Percentiles rank a stretch among this genome's conserved stretches.
Evolutionary conservation across 164 flowering plant genomes (phyloP).

Genomic region (Sextonia rubra): DNA sequence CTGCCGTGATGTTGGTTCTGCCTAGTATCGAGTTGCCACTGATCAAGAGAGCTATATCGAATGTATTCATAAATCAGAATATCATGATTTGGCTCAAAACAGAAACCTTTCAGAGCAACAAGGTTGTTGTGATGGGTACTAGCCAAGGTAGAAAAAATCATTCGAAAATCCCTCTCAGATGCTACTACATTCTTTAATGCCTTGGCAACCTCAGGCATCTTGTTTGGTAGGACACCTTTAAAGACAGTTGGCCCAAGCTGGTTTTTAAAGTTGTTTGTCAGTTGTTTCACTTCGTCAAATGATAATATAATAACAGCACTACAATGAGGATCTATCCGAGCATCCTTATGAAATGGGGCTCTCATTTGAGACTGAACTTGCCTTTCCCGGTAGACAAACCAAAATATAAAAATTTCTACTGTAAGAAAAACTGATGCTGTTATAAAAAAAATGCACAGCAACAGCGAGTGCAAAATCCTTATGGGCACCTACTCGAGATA

Average conservation of each 20-base stretch:
- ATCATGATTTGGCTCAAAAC: conserved; percentile 38
- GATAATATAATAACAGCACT: conserved; percentile 42
- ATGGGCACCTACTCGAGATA: conserved; percentile 1
- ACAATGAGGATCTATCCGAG: conserved; percentile 35
- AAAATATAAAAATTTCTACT: conserved; percentile 30
- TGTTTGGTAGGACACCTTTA: conserved; percentile 38
- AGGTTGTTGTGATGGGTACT: conserved; percentile 48
- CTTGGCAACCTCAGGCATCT: conserved; percentile 33
- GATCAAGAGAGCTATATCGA: conserved; percentile 35
- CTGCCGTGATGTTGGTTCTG: conserved; percentile 10
- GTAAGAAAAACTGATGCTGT: conserved; percentile 28
- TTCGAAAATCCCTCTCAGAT: conserved; percentile 43
- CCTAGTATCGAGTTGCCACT: conserved; percentile 30
- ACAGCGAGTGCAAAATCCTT: conserved; percentile 27
- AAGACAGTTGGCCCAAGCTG: conserved; percentile 40
- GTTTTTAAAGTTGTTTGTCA: conserved; percentile 30
- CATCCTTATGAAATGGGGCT: conserved; percentile 45
- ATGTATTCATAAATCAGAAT: conserved; percentile 41
- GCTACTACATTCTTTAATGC: conserved; percentile 24
- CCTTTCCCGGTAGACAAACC: conserved; percentile 27
- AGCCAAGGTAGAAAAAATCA: conserved; percentile 37
- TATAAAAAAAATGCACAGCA: conserved; percentile 24
- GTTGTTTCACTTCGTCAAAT: conserved; percentile 41
- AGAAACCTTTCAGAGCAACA: conserved; percentile 46
- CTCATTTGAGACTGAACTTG: conserved; percentile 23